These are phyloP conservation scores for Vicia villosa DNA, from an alignment of 306 rosid genomes.

Conservation along the genomic window DNA sequence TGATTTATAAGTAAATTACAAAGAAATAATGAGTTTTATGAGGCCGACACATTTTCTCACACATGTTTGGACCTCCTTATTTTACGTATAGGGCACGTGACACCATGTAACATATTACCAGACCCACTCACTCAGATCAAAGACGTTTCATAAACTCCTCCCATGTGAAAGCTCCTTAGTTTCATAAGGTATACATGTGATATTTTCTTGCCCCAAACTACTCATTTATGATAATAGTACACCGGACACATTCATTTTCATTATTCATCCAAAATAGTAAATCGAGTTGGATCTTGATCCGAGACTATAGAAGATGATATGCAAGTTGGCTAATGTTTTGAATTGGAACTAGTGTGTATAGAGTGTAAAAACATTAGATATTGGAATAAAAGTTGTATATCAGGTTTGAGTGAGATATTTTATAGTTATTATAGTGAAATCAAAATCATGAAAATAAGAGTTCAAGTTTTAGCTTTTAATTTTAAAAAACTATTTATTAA, in stretches of 20 bases:
- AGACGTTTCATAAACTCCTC: conserved; percentile 38
- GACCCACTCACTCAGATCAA: not conserved
- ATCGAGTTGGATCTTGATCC: too few species aligned
- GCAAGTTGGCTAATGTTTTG: too few species aligned
- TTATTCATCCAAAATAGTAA: too few species aligned
- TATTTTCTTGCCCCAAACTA: not conserved
- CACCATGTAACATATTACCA: conserved; percentile 18
- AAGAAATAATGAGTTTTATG: not conserved
- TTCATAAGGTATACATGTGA: conserved; percentile 16
- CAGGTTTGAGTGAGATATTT: too few species aligned
- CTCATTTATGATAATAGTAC: not conserved
- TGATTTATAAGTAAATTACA: not conserved
- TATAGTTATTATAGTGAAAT: too few species aligned
- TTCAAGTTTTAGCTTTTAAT: too few species aligned
- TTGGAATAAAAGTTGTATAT: too few species aligned
- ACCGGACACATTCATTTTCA: not conserved
- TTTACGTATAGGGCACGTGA: conserved; percentile 71
- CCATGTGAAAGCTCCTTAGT: conserved; percentile 41
- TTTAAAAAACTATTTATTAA: too few species aligned
- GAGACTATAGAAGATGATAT: too few species aligned
- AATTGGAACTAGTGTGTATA: too few species aligned
- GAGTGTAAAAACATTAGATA: too few species aligned
- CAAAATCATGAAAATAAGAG: too few species aligned
- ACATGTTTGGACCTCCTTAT: conserved; percentile 46
- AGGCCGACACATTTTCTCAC: not conserved